Base-by-base conservation (phyloP, 257 asterid species). In the Scutellaria barbata region DNA sequence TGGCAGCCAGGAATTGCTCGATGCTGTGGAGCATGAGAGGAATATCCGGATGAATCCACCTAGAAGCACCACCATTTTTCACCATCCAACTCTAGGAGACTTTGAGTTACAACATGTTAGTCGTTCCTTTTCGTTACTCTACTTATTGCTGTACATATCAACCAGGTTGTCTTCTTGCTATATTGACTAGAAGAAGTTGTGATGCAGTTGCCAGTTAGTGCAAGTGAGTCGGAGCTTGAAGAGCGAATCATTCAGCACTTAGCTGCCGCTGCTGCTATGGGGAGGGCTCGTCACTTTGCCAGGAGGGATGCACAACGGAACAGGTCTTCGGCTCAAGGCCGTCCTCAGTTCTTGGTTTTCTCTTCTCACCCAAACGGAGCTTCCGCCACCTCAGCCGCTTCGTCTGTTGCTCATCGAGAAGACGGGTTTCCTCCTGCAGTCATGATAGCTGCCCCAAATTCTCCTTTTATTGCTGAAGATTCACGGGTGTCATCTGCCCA, bases 1-100 rank as follows among this genome's bases (percentile, higher is more conserved):
- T 79, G 45, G 58, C 97, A 95, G 99, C 89, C 99, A 95, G 71
- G 99, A 95, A 74, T 77, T 95, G 87, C 96, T 95, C 51, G 95
- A 92, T 51, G 96, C 94, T 10, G 89, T 95, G 72, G 98, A 89
- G 90, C 92, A 85, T 52, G 99, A 95, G 82, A 84, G 92, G 79
- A 86, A 86, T 55, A 55, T 89, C n/a, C 80, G 90, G 69, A 88
- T 84, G 92, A 95, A 88, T 77, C 98, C 96, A 30, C 92, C 95
- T 13, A 83, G 98, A 84, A 95, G 81, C 75, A 77, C 97, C 1
- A 78, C 96, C 45, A 89, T 92, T 56, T 92, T 92, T 77, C 98
- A 90, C 81, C 99, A 95, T 79, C 99, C 99, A 48, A 86, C 98
- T 40, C 82, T 95, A 51, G 98, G 97, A 35, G 96, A 95, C 83